A percentile compares a stretch with the other conserved stretches of the same genome.
Evolutionary conservation across 148 eudicot species (phyloP).

Genomic region (Fallopia convolvulus): DNA sequence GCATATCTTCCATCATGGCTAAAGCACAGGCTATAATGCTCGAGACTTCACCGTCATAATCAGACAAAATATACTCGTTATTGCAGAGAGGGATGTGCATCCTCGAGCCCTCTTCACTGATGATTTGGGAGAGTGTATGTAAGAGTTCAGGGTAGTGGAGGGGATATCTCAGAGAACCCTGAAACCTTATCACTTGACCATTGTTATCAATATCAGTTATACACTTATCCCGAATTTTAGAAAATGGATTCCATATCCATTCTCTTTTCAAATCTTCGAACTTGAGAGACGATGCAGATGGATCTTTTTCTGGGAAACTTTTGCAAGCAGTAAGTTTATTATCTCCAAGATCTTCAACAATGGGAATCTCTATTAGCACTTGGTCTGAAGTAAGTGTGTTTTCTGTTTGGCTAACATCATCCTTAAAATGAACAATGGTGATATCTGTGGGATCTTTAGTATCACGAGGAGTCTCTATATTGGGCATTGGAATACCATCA

Average conservation of each 20-base stretch:
- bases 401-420: slow-evolving; percentile 23
- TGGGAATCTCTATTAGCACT: slow-evolving; percentile 22
- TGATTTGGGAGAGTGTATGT: slow-evolving; percentile 35
- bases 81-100: slow-evolving; percentile 62
- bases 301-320: slow-evolving; percentile 20
- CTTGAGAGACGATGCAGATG: slow-evolving; percentile 16
- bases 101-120: slow-evolving; percentile 66
- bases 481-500: not conserved
- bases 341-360: slow-evolving; percentile 21
- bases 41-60: slow-evolving; percentile 79
- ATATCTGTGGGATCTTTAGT: slow-evolving; percentile 7
- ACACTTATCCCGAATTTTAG: slow-evolving; percentile 43
- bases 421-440: not conserved
- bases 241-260: slow-evolving; percentile 58
- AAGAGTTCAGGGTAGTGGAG: slow-evolving; percentile 28
- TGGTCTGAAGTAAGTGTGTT: slow-evolving; percentile 16
- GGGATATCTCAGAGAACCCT: slow-evolving; percentile 27
- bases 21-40: slow-evolving; percentile 85
- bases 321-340: slow-evolving; percentile 15
- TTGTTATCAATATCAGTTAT: slow-evolving; percentile 36
- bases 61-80: slow-evolving; percentile 56
- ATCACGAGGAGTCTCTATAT: not conserved
- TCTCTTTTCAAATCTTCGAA: slow-evolving; percentile 23
- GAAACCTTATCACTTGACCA: slow-evolving; percentile 42
- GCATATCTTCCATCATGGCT: slow-evolving; percentile 38